Base-by-base conservation (phyloP, 1,139 yeast species). In the Yamadazyma triangularis region DNA sequence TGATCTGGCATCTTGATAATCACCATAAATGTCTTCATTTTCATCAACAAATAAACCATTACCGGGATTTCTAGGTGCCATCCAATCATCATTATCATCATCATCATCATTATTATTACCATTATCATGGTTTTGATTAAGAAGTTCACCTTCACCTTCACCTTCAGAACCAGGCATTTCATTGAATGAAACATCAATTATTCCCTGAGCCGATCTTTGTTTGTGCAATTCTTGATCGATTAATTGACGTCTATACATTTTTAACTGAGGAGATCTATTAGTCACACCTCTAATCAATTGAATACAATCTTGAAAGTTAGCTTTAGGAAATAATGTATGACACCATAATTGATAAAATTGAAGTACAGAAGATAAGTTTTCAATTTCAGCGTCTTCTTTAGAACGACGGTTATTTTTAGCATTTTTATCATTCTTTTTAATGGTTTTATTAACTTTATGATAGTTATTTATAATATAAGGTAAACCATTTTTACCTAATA, bases 341-440 rank as follows among this genome's bases (percentile, higher is more conserved):
- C 89, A 88, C 95, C 95, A 86, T 20, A 86, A 53, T 54, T 85
- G 94, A 55, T 85, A 86, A 45, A 75, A 77, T 38, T 73, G 77
- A 16, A 85, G 57, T 2, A 86, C 60, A 10, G 62, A 51, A 6
- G 63, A 53, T 26, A 69, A 50, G 34, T 66, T 70, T 7, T 63
- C 58, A 25, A 58, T 61, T 36, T 72, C 77, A 24, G 60, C 62
- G 9, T 64, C 64, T 21, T 55, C 49, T 34, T 56, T 64, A 13
- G 46, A 45, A 32, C 53, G 51, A 18, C 40, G 33, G 21, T 33
- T 13, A 26, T 31, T 12, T 27, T 32, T 26, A 13, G 29, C 19
- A 13, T 27, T 33, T n/a, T 35, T 41, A 26, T 47, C 46, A 34
- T 66, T 71, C 34, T 55, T 54, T 34, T 46, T 54, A 15, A 66